These are phyloP conservation scores for Lichtheimia ramosa DNA, from an alignment of 371 early-diverging fungal species.

Conservation along the genomic window DNA sequence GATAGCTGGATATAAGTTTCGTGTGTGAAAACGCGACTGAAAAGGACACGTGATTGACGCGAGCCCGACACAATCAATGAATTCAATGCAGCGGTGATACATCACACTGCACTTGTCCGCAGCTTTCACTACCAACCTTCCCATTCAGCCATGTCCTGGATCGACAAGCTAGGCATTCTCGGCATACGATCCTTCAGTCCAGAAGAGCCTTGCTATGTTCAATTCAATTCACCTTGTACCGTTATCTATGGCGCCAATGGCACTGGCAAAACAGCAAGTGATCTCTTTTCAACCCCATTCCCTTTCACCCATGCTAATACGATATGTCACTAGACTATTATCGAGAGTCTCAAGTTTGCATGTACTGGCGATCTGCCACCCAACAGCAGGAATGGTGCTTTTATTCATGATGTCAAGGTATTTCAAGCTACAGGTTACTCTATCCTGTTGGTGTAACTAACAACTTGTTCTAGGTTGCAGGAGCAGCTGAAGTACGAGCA, in stretches of 20 bases:
- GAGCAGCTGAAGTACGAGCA: slow-evolving; percentile 88
- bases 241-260: slow-evolving; percentile 99
- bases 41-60: no score
- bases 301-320: no score
- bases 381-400: slow-evolving; percentile 88
- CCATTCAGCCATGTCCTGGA: slow-evolving; percentile 56
- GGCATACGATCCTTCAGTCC: slow-evolving; percentile 98
- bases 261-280: slow-evolving; percentile 91
- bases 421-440: neutral
- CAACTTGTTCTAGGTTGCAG: slow-evolving; percentile 65
- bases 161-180: slow-evolving; percentile 80
- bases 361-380: slow-evolving; percentile 98
- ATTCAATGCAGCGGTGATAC: no score
- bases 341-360: slow-evolving; percentile 97
- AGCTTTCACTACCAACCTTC: no score
- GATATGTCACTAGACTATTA: slow-evolving; percentile 78
- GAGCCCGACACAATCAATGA: no score
- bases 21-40: no score
- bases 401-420: slow-evolving; percentile 98
- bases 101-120: no score
- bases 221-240: slow-evolving; percentile 95
- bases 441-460: no score
- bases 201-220: slow-evolving; percentile 74
- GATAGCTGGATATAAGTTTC: no score
- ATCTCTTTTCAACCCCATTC: neutral